phyloP scores from a whole-genome alignment of 2,329 filamentous ascomycete species.

The Cyphellophora europaea region DNA sequence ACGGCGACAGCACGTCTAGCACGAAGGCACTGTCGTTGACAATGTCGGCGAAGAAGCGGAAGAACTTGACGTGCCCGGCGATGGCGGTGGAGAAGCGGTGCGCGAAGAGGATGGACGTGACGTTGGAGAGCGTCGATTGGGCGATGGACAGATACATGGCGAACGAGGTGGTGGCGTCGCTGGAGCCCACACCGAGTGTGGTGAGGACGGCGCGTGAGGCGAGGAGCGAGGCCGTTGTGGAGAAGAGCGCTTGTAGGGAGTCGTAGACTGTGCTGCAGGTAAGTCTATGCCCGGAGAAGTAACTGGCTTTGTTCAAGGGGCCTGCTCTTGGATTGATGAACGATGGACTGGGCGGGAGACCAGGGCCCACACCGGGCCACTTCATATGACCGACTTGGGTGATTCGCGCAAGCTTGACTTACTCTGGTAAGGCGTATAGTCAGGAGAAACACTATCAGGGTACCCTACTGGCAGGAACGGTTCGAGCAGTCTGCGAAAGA shows the following conservation, averaged over 20 bases:
- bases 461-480: slow-evolving; percentile 83
- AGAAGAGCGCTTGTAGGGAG: slow-evolving; percentile 76
- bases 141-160: slow-evolving; percentile 75
- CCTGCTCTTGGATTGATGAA: no score
- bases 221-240: slow-evolving; percentile 68
- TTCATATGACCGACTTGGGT: no score
- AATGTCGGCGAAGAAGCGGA: slow-evolving; percentile 75
- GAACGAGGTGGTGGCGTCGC: slow-evolving; percentile 52
- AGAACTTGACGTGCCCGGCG: slow-evolving; percentile 84
- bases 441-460: slow-evolving; percentile 72
- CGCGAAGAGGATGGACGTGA: slow-evolving; percentile 81
- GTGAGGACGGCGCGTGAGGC: slow-evolving; percentile 75
- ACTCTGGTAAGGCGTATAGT: slow-evolving; percentile 48
- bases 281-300: not conserved
- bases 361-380: no score
- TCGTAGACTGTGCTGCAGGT: slow-evolving; percentile 35
- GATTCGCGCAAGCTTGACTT: no score
- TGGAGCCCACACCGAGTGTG: slow-evolving; percentile 68
- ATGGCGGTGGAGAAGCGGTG: slow-evolving; percentile 72
- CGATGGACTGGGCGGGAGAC: no score
- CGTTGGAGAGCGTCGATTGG: slow-evolving; percentile 69
- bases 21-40: slow-evolving; percentile 83
- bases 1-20: slow-evolving; percentile 73
- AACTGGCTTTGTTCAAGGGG: no score
- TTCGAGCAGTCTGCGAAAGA: slow-evolving; percentile 40